A percentile compares a stretch with the other conserved stretches of the same genome.
Conservation (phyloP, 106 monocot species). For the Alisma plantagoaquatica region DNA sequence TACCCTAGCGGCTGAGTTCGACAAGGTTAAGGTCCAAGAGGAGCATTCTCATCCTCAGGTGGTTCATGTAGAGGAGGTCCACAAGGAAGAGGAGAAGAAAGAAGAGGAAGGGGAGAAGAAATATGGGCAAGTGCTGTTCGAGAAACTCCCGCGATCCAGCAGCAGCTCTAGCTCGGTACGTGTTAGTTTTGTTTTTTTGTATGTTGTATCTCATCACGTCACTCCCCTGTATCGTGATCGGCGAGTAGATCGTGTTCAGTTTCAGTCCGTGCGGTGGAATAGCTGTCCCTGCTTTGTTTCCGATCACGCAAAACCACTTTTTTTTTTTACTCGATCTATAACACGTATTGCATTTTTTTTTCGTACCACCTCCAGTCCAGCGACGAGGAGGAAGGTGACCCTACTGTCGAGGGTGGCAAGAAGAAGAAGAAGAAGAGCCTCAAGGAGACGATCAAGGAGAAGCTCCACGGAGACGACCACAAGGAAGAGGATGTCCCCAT, state of each 20-base stretch:
- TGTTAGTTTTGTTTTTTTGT: background rate
- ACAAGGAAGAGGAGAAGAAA: background rate
- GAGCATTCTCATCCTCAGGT: too few species aligned
- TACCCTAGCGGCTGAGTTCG: constrained; percentile 17
- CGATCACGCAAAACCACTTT: background rate
- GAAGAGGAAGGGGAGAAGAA: constrained; percentile 16
- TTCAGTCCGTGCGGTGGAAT: background rate
- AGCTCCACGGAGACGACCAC: constrained; percentile 4
- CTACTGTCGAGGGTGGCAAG: constrained; percentile 46
- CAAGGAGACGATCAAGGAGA: constrained; percentile 24
- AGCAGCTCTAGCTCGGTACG: constrained; percentile 70
- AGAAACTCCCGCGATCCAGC: constrained; percentile 38
- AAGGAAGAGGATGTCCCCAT: background rate
- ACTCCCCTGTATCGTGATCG: background rate
- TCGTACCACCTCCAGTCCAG: constrained; percentile 24
- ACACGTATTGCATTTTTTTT: background rate
- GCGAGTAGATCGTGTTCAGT: background rate
- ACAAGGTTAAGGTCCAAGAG: constrained; percentile 35
- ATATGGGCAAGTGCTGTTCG: constrained; percentile 24
- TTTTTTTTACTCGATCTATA: background rate
- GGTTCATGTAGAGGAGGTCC: constrained; percentile 12
- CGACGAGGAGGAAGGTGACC: constrained; percentile 40
- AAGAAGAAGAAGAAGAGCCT: constrained; percentile 40
- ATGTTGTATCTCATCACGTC: background rate
- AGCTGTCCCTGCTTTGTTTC: background rate